A percentile compares a stretch with the other conserved stretches of the same genome.
Evolutionary conservation across 768 basidiomycete species (phyloP).

Genomic region (Tubosaeta sp.): DNA sequence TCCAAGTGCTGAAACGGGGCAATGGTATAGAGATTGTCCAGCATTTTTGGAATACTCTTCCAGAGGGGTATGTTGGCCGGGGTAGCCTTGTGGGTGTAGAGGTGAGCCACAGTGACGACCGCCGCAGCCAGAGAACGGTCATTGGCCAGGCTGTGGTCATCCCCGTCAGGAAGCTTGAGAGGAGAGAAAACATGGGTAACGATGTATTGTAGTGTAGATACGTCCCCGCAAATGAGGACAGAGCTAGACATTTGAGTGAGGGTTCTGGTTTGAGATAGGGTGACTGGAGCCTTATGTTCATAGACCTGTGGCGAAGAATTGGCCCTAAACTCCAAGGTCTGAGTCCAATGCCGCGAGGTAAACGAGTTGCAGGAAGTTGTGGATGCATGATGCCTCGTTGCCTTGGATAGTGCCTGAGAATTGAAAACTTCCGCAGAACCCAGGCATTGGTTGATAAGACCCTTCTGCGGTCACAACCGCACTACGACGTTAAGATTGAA

Average conservation of each 20-base stretch:
- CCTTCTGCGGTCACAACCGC: no score
- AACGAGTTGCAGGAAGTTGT: no score
- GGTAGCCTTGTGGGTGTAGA: conserved; percentile 13
- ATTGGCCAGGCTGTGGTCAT: conserved; percentile 26
- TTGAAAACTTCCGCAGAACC: no score
- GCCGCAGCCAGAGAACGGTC: conserved; percentile 26
- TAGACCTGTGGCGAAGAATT: no score
- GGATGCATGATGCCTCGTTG: no score
- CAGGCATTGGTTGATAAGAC: no score
- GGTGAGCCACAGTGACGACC: conserved; percentile 14
- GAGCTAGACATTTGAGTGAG: conserved; percentile 1
- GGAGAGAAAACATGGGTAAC: conserved; percentile 43
- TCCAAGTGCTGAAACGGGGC: conserved; percentile 1
- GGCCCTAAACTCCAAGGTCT: no score
- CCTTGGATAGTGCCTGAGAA: no score
- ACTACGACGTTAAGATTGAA: no score
- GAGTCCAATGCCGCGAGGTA: no score
- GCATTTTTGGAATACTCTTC: conserved; percentile 29
- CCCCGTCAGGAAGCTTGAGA: conserved; percentile 35
- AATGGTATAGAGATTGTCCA: conserved; percentile 18
- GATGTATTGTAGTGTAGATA: conserved; percentile 24
- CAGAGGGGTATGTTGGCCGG: conserved; percentile 19
- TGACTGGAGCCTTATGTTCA: no score
- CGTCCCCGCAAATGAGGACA: neutral
- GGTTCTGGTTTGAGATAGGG: neutral